Evolutionary conservation across 2,329 filamentous ascomycete genomes (phyloP), one percentile per base, ranked within the genome.

Genomic region (Diaporthe ilicicola): DNA sequence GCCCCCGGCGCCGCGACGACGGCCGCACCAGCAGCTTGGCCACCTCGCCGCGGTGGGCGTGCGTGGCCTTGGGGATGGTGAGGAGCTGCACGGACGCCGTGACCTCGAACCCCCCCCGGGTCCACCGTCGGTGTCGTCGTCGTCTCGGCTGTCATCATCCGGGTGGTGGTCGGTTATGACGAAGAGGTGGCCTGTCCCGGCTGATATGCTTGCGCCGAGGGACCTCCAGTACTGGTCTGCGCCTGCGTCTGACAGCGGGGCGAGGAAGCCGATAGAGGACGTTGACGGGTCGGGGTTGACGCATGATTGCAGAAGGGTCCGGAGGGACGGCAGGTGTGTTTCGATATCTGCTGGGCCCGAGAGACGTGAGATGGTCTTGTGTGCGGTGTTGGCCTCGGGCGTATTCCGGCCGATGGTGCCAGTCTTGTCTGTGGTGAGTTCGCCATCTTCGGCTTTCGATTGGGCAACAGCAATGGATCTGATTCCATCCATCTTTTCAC

Each of bases 211-310:
- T 10, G 42, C 17, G 7, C 73, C 62, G n/a, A 77, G 65, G 13
- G 70, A 54, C 2, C 50, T 68, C 78, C 76, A 79, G 71, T 76
- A 76, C 4, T 55, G 59, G 42, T 51, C 67, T 4, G 77, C 75
- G 6, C 66, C 71, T 42, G 70, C 67, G 19, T 76, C 76, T 7
- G 76, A 73, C 1, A 78, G 66, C 10, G 77, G 77, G 8, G 77
- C 76, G 17, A 77, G 74, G 69, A 79, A 79, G 46, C 75, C 76
- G 62, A 79, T 74, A 13, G 77, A 78, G 3, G 77, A 79, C 19
- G 32, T 37, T 0, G 70, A 34, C 8, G 78, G 76, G n/a, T 78
- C 75, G 19, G 75, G 68, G 61, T 79, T 78, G 61, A 79, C 75
- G 67, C 77, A 77, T 17, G 62, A 67, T 56, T 77, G 76, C 9